Evolutionary conservation across 495 filamentous ascomycete genomes (phyloP), one percentile per base, ranked within the genome.

Genomic region (Hypoxylon lienhwacheense): DNA sequence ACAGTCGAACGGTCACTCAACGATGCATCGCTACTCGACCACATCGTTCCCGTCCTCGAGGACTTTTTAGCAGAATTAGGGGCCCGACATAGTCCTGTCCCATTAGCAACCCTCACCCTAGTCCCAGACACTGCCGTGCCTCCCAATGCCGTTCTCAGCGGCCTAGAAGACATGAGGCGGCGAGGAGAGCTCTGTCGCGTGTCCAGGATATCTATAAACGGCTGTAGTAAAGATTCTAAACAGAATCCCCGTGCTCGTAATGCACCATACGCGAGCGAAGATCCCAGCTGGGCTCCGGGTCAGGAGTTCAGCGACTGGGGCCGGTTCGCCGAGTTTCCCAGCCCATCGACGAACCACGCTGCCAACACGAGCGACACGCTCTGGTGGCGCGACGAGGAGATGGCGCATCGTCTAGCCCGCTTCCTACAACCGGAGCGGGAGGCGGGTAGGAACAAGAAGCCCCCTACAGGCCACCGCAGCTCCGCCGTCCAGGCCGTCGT

Each of bases 311-410:
- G 63, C 45, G 70, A 69, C 21, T 74, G 72, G 73, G 73, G 74
- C 5, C 66, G 74, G 5, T 75, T 71, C 34, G 65, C 63, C 17
- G 59, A 49, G 15, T 37, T n/a, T n/a, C n/a, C 51, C 3, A n/a
- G 25, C 8, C 33, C 50, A 1, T 7, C 17, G 5, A 12, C 4
- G 0, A 25, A 34, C 1, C 48, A 48, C 1, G 5, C n/a, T 14
- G 7, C 40, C 14, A 31, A 52, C 4, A 29, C 22, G 10, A 47
- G 7, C 5, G 41, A 51, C 10, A 39, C 48, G 41, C 67, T 70
- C 48, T 81, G 66, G 62, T 81, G 74, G 67, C 58, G 40, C 1
- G 73, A 79, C 41, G 78, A 78, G 55, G 64, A 64, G 1, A 75
- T 77, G 73, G 76, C 78, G 0, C 45, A 43, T 5, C 61, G 78